These are phyloP conservation scores for Scutellaria minor DNA, from an alignment of 257 asterid genomes.

Conservation along the genomic window DNA sequence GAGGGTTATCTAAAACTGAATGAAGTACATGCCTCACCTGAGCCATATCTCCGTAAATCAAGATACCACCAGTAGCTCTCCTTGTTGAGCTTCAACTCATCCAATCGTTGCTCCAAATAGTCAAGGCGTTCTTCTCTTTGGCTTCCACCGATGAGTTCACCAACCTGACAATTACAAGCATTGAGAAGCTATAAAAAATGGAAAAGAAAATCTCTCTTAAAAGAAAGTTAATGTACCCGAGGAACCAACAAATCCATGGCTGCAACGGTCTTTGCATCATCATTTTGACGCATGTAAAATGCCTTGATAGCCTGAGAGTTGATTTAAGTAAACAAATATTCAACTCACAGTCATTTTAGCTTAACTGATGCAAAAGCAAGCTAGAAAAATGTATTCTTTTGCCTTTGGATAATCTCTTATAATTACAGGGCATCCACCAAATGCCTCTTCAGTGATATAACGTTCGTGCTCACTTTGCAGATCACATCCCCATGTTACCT, in stretches of 20 bases:
- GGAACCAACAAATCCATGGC: constrained; percentile 99
- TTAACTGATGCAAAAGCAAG: constrained; percentile 14
- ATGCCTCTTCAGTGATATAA: constrained; percentile 88
- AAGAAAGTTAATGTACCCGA: constrained; percentile 61
- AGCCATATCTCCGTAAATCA: constrained; percentile 95
- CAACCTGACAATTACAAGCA: constrained; percentile 57
- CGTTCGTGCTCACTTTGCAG: constrained; percentile 99
- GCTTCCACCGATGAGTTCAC: constrained; percentile 99
- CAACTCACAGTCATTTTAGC: constrained; percentile 27
- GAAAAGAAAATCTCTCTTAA: neutral
- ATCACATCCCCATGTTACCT: constrained; percentile 99
- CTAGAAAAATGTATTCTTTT: constrained; percentile 19
- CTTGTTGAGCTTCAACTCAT: constrained; percentile 79
- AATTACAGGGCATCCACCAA: constrained; percentile 92
- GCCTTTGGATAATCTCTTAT: constrained; percentile 98
- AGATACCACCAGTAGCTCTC: constrained; percentile 99
- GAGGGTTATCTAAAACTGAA: neutral
- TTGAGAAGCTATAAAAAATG: neutral
- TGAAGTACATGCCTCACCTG: constrained; percentile 59
- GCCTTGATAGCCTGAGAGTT: constrained; percentile 85
- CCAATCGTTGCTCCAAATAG: constrained; percentile 78
- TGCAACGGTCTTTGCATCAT: constrained; percentile 97
- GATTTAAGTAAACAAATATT: constrained; percentile 26
- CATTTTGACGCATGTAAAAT: constrained; percentile 95
- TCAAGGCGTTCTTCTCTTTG: constrained; percentile 98